A percentile compares a stretch with the other conserved stretches of the same genome.
These are phyloP conservation scores for Mycena sp. DNA, from an alignment of 1,284 basidiomycete genomes.

Conservation along the genomic window DNA sequence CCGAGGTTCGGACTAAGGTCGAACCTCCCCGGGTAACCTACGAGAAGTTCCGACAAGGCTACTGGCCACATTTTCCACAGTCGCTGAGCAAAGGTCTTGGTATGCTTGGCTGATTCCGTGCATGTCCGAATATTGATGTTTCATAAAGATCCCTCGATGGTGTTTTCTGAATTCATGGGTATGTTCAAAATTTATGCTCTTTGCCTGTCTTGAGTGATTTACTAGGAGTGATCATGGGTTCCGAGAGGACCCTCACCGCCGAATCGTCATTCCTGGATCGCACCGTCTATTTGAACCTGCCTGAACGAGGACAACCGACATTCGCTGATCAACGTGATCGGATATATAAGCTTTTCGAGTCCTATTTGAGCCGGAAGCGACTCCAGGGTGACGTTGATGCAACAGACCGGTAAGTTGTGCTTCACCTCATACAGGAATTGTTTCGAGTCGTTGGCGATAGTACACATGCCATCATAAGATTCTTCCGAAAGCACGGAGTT, in stretches of 20 bases:
- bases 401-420: conserved; percentile 57
- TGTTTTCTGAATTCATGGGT: conserved; percentile 77
- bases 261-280: conserved; percentile 51
- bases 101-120: conserved; percentile 36
- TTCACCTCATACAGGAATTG: too few relatives aligned
- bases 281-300: conserved; percentile 56
- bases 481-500: conserved; percentile 44
- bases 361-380: conserved; percentile 60
- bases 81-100: conserved; percentile 63
- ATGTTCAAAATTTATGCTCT: neutral
- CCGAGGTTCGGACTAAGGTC: neutral
- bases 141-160: conserved; percentile 63
- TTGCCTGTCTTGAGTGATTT: neutral
- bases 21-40: conserved; percentile 50
- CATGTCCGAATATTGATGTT: neutral
- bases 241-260: conserved; percentile 55
- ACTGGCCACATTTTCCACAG: conserved; percentile 74
- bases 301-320: conserved; percentile 60
- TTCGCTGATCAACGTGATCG: conserved; percentile 58
- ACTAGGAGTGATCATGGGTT: conserved; percentile 74
- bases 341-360: conserved; percentile 66
- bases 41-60: conserved; percentile 58
- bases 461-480: conserved; percentile 62
- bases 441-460: neutral
- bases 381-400: conserved; percentile 60